Evolutionary conservation across 2,329 filamentous ascomycete genomes (phyloP).

Genomic region (Microsporum ferrugineum): DNA sequence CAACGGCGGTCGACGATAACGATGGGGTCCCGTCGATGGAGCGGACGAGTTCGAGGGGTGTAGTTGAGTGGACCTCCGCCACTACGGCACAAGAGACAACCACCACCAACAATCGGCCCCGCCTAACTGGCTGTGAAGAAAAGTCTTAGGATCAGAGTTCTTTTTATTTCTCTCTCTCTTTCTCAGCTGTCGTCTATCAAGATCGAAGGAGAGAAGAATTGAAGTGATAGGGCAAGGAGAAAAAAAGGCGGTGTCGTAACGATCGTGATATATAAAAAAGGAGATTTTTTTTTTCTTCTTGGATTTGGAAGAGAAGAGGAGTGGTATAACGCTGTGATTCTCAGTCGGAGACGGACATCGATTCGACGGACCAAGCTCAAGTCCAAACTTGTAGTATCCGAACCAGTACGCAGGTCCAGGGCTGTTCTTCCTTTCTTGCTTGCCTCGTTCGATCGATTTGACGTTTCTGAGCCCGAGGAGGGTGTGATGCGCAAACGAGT

Average conservation of each 20-base stretch:
- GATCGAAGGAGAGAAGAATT: not conserved
- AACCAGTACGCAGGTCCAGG: not conserved
- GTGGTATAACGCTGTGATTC: not conserved
- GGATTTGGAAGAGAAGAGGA: too few relatives aligned
- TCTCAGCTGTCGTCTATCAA: not conserved
- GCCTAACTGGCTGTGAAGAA: not conserved
- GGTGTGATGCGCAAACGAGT: not conserved
- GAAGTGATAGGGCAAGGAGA: not conserved
- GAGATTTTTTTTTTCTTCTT: too few relatives aligned
- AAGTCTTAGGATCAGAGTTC: not conserved
- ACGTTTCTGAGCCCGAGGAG: not conserved
- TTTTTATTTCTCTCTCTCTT: not conserved
- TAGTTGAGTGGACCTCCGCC: not conserved
- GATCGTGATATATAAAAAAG: too few relatives aligned
- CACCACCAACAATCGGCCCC: slow-evolving; percentile 6
- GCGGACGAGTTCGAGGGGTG: not conserved
- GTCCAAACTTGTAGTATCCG: not conserved
- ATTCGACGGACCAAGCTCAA: not conserved
- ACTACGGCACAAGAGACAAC: slow-evolving; percentile 6
- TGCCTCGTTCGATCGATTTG: not conserved
- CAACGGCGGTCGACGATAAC: not conserved
- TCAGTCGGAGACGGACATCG: not conserved
- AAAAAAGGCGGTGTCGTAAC: not conserved
- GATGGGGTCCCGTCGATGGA: not conserved
- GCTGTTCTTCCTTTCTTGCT: not conserved